Evolutionary conservation across 2,329 filamentous ascomycete genomes (phyloP), one percentile per base, ranked within the genome.

Genomic region (Xylaria sp.): DNA sequence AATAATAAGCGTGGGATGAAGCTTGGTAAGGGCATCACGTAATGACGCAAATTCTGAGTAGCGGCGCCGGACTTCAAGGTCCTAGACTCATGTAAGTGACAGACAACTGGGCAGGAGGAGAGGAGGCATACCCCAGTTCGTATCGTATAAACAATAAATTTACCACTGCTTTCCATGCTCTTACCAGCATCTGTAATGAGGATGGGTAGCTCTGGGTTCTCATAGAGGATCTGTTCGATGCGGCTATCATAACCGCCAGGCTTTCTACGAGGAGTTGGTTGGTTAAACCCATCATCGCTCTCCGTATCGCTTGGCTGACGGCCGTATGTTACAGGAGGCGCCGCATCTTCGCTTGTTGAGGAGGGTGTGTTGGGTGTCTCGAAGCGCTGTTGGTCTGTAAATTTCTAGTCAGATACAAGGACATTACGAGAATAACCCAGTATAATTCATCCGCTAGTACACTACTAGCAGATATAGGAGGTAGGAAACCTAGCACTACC

Each of bases 21-120:
- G 87, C 75, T 92, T 92, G 55, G 94, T 94, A 32, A 99, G 87
- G 2, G 95, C 95, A 75, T 94, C 91, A 76, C 96, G 89, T 66
- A 99, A 84, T 18, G 95, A 97, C 42, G 93, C 92, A 77, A 99
- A 99, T 80, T 99, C 96, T 0, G 96, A 99, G 81, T 99, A 99
- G 76, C 96, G 89, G 75, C 96, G 89, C 75, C 95, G 91, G 63
- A 99, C 96, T 83, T 98, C 94, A 62, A 99, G 88, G 78, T 98
- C 95, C 94, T 98, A 76, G 13, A 63, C 32, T 50, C 55, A 60
- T 60, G 51, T 72, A 23, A 72, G 69, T 74, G 23, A 71, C 57
- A 58, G 42, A 18, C 50, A 58, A 60, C 27, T 23, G n/a, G 23
- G 23, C n/a, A 27, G 5, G 37, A 37, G 58, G 54, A 25, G 13